Evolutionary conservation across 306 rosid genomes (phyloP), one percentile per base, ranked within the genome.

Genomic region (Luffa acutangula): DNA sequence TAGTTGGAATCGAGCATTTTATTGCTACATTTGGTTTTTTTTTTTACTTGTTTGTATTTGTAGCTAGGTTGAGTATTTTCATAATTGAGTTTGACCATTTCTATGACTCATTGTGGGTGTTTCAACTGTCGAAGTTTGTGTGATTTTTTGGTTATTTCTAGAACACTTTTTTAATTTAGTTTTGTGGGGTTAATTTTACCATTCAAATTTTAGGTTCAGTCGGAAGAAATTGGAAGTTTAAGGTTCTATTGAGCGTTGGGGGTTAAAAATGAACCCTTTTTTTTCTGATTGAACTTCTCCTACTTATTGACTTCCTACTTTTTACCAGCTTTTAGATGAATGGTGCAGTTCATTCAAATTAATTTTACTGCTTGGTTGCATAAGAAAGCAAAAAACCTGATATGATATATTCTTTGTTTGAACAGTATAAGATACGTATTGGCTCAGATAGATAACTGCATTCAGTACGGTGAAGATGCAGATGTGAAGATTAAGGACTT

Each of bases 401-500:
- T 31, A 45, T 7, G 25, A 48, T 46, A 41, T 34, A 43, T 66
- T 18, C 5, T 34, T 74, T 74, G 18, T 64, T 59, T 82, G 81
- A 82, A 58, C 96, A 92, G 98, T 34, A 74, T 89, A 81, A 85
- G 69, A 20, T 90, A 89, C 17, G 84, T 87, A 43, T 51, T 91
- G 87, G 83, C 84, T 51, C 96, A 91, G 87, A 91, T 90, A 42
- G 97, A 88, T 82, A 82, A 65, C 77, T 81, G 85, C 88, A 80
- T 89, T 76, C 91, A 85, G 77, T 93, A 67, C 65, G 92, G 96
- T 78, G 97, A 93, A 87, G 97, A 91, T 78, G 93, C 91, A 1
- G 93, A 90, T 72, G 91, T 90, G 85, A 93, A 88, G 85, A 56
- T 89, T 45, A 90, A 73, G 85, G 93, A 91, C 86, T 86, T 87